phyloP scores from a whole-genome alignment of 179 eudicot genomes.

The Silene vulgaris region DNA sequence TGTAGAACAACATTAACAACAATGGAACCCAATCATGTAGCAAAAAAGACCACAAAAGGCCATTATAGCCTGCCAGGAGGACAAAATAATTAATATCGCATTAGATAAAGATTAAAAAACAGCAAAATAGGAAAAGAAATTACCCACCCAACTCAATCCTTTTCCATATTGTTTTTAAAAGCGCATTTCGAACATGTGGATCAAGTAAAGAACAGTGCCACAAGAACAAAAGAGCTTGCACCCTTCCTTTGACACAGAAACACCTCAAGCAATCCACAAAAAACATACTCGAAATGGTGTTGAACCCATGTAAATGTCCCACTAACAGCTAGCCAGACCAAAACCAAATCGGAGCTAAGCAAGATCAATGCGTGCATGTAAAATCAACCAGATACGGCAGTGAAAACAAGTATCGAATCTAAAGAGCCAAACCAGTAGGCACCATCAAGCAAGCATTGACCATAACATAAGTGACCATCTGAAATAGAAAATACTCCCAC shows the following conservation, averaged over 20 bases:
- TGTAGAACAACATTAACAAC: conserved; percentile 32
- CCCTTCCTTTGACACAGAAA: conserved; percentile 23
- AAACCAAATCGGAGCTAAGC: conserved; percentile 28
- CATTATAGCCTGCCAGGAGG: conserved; percentile 46
- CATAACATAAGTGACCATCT: conserved; percentile 40
- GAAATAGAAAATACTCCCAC: conserved; percentile 39
- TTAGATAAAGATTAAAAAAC: neutral
- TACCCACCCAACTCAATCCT: conserved; percentile 32
- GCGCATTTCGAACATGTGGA: conserved; percentile 22
- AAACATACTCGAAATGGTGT: conserved; percentile 18
- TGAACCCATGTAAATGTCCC: conserved; percentile 25
- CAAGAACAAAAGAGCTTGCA: conserved; percentile 18
- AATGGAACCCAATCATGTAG: conserved; percentile 38
- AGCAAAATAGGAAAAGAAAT: conserved; percentile 27
- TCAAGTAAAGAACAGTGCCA: conserved; percentile 28
- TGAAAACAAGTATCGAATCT: conserved; percentile 38
- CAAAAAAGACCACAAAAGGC: conserved; percentile 34
- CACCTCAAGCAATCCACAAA: conserved; percentile 24
- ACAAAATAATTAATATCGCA: conserved; percentile 30
- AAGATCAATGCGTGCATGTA: conserved; percentile 36
- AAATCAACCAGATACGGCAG: conserved; percentile 36
- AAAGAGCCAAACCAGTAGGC: conserved; percentile 42
- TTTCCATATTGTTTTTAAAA: conserved; percentile 29
- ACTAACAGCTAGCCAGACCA: conserved; percentile 22
- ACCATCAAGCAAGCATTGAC: conserved; percentile 40